A percentile compares a stretch with the other conserved stretches of the same genome.
Evolutionary conservation across 805 yeast genomes (phyloP).

Genomic region (Brettanomyces nanus): DNA sequence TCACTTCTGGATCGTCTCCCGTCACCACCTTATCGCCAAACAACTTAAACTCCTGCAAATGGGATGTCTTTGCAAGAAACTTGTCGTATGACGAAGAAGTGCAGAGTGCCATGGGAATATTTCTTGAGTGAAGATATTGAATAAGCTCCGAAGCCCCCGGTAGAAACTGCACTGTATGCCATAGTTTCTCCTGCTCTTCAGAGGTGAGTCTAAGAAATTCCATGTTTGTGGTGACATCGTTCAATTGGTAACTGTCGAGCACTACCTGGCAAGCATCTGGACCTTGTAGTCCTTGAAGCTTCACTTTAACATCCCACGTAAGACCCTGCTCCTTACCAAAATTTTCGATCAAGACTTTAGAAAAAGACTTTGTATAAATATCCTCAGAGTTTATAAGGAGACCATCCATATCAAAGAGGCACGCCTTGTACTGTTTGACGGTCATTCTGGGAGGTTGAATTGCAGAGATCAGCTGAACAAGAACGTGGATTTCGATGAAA

Average conservation of each 20-base stretch:
- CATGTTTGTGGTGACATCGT: slow-evolving; percentile 47
- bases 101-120: slow-evolving; percentile 81
- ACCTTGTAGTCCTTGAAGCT: slow-evolving; percentile 90
- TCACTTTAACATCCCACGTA: slow-evolving; percentile 85
- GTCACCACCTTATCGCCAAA: slow-evolving; percentile 66
- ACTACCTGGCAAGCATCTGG: slow-evolving; percentile 58
- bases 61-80: slow-evolving; percentile 64
- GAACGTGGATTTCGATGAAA: too few relatives aligned
- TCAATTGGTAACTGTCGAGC: slow-evolving; percentile 60
- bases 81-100: slow-evolving; percentile 68
- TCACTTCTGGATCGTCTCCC: slow-evolving; percentile 80
- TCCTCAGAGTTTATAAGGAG: slow-evolving; percentile 87
- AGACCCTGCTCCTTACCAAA: slow-evolving; percentile 60
- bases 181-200: slow-evolving; percentile 43
- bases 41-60: slow-evolving; percentile 46
- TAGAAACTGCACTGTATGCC: slow-evolving; percentile 59
- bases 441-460: too few relatives aligned
- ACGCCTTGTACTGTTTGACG: slow-evolving; percentile 17
- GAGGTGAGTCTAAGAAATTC: slow-evolving; percentile 49
- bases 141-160: slow-evolving; percentile 83
- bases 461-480: too few relatives aligned
- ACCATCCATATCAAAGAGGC: slow-evolving; percentile 82
- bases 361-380: slow-evolving; percentile 72
- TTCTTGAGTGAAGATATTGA: slow-evolving; percentile 36
- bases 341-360: slow-evolving; percentile 48